Evolutionary conservation across 208 protist species (phyloP).

Genomic region (Crithidia sp.): DNA sequence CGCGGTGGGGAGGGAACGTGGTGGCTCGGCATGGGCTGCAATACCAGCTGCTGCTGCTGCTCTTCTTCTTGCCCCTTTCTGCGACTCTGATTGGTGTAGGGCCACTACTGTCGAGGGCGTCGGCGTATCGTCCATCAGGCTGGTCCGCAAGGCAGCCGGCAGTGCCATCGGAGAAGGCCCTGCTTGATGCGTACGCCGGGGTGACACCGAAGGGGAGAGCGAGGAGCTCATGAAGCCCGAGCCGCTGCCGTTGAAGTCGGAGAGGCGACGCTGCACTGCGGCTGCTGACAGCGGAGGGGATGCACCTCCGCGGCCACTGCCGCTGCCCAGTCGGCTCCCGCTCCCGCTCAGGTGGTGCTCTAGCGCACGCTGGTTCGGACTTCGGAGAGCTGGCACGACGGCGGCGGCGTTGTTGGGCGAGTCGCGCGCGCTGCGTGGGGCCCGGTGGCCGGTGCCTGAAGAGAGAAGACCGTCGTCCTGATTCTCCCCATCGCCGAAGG

Average conservation of each 20-base stretch:
- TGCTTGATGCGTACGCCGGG: neutral
- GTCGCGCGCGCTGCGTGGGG: conserved; percentile 9
- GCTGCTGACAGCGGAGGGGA: neutral
- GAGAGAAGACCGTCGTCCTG: neutral
- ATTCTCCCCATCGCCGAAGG: conserved; percentile 3
- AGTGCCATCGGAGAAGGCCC: neutral
- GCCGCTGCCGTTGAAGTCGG: conserved; percentile 1
- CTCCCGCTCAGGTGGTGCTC: neutral
- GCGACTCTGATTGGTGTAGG: neutral
- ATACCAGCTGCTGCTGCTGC: neutral
- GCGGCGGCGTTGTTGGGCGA: neutral
- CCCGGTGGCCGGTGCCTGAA: neutral
- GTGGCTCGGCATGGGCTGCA: neutral
- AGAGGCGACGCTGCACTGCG: conserved; percentile 2
- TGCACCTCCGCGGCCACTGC: neutral
- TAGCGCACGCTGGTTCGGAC: too few relatives aligned
- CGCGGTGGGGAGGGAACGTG: neutral
- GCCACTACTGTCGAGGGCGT: too few relatives aligned
- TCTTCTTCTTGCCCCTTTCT: neutral
- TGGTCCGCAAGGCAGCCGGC: too few relatives aligned
- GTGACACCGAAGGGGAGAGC: neutral
- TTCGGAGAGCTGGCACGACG: neutral
- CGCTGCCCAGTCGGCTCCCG: neutral
- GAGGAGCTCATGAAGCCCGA: neutral
- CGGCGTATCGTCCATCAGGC: too few relatives aligned